These are phyloP conservation scores for Thelephora aurantiotincta DNA, from an alignment of 768 basidiomycete species.

Conservation along the genomic window DNA sequence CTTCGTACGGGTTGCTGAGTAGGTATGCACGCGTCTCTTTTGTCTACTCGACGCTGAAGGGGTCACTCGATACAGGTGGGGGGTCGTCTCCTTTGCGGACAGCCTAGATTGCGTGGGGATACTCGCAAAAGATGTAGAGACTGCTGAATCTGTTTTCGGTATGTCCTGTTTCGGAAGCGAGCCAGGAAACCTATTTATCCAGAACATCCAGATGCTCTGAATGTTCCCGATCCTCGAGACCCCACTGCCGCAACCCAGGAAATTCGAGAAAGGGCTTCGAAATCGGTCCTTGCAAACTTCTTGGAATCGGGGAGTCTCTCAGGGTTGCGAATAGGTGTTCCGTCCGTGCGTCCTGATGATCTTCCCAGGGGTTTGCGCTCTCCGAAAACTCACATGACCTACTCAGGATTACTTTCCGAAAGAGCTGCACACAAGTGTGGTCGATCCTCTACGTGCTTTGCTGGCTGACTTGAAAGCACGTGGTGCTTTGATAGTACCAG, in stretches of 20 bases:
- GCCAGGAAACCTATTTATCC: background rate
- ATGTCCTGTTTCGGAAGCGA: conserved; percentile 12
- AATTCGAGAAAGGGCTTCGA: conserved; percentile 23
- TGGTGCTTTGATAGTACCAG: conserved; percentile 58
- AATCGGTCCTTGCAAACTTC: background rate
- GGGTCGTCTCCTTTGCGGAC: conserved; percentile 87
- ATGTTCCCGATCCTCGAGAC: conserved; percentile 47
- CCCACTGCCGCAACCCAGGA: conserved; percentile 49
- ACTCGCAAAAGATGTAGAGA: conserved; percentile 39
- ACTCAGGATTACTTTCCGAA: conserved; percentile 66
- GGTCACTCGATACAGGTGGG: conserved; percentile 41
- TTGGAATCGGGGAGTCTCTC: conserved; percentile 16
- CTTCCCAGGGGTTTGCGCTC: too few relatives aligned
- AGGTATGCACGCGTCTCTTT: conserved; percentile 30
- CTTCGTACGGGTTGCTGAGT: conserved; percentile 86
- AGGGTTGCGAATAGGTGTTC: conserved; percentile 62
- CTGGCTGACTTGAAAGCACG: conserved; percentile 26
- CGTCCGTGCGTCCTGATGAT: conserved; percentile 46
- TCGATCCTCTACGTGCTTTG: conserved; percentile 29
- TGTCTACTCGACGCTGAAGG: background rate
- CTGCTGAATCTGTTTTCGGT: conserved; percentile 51
- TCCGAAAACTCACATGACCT: background rate
- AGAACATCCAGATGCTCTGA: conserved; percentile 18
- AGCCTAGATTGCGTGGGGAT: conserved; percentile 92
- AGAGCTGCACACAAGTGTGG: conserved; percentile 37